phyloP scores from a whole-genome alignment of 306 rosid species.

The Quercus wislizeni region DNA sequence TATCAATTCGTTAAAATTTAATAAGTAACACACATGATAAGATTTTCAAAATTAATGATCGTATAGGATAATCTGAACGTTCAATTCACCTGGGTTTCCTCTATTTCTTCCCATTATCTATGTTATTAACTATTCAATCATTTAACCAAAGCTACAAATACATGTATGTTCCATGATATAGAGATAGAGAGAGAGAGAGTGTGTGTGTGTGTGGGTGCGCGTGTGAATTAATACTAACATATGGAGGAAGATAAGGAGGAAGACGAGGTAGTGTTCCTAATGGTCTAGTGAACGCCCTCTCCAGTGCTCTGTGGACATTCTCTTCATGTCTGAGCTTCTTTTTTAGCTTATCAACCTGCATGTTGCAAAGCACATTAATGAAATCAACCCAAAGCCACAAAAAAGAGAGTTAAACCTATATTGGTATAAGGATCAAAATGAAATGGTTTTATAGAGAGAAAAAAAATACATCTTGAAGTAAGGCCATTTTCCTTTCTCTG shows the following conservation, averaged over 20 bases:
- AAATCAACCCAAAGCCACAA: constrained; percentile 5
- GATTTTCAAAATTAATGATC: background rate
- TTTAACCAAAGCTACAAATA: background rate
- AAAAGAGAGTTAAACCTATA: background rate
- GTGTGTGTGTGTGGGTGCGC: background rate
- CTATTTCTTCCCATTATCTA: background rate
- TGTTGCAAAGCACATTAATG: constrained; percentile 8
- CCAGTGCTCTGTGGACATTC: constrained; percentile 88
- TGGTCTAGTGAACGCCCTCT: constrained; percentile 90
- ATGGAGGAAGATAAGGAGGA: constrained; percentile 95
- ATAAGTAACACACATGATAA: background rate
- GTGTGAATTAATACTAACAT: constrained; percentile 38
- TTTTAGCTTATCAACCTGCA: constrained; percentile 88
- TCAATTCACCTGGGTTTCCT: background rate
- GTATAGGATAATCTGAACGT: background rate
- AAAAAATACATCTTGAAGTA: constrained; percentile 69
- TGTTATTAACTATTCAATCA: background rate
- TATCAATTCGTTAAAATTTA: background rate
- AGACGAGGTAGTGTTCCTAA: constrained; percentile 95
- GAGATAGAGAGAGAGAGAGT: constrained; percentile 1
- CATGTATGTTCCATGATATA: background rate
- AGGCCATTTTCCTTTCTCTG: constrained; percentile 76
- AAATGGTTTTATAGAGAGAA: constrained; percentile 17
- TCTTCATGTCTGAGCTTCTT: constrained; percentile 96
- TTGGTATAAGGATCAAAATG: background rate